Evolutionary conservation across 495 filamentous ascomycete genomes (phyloP), one percentile per base, ranked within the genome.

Genomic region (Penicillium crystallinum): DNA sequence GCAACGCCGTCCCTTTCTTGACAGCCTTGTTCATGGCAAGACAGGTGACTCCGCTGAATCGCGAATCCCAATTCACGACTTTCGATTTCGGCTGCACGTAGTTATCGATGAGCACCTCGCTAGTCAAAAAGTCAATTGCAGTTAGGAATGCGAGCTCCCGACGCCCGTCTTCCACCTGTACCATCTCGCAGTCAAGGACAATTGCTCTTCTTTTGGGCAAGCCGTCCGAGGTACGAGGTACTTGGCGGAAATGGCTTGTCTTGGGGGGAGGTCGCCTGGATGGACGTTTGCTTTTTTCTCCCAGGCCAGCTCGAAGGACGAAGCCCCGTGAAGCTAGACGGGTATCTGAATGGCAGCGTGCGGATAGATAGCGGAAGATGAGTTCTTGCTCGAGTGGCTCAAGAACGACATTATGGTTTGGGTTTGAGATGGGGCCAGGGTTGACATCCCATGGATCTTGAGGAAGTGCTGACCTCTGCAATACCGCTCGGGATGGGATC

Each of bases 111-210:
- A 80, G 58, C 9, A 71, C 55, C 36, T 76, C 71, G n/a, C 75
- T 71, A 11, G 77, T 73, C 29, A 76, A 48, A 27, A 75, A 76
- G 51, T 80, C 77, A 27, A 78, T 60, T 9, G 66, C 75, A n/a
- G 53, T 60, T 2, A 72, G 17, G 12, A 56, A 64, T 2, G 62
- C 67, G 2, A 68, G 34, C 25, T 58, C 61, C 27, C 49, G 31
- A 15, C 22, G 46, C 1, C 48, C 37, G 1, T 25, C 46, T 0
- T 22, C n/a, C 0, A 63, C 47, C 19, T 53, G 48, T 3, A 70
- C 67, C 69, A 69, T 69, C 36, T 72, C 69, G 42, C 67, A 70
- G 42, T 70, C 69, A 17, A 70, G 53, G 0, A 54, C 69, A 8
- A 72, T 54, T 1, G 63, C 67, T 14, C 54, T 27, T 25, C 29